Percentiles rank a stretch among this genome's conserved stretches.
Conservation (phyloP, 106 monocot genomes). For the Agapanthus africanus region DNA sequence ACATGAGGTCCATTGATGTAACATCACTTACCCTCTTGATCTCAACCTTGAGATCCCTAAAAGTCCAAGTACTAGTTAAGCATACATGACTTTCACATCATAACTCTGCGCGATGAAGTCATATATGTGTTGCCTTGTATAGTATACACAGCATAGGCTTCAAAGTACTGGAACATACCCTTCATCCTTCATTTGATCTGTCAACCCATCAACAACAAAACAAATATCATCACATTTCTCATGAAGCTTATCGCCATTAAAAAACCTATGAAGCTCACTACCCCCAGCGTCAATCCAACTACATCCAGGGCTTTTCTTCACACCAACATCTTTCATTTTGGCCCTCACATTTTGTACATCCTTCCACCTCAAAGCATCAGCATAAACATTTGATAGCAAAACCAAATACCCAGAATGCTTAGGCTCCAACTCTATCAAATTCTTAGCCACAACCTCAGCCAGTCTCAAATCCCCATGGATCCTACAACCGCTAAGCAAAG, state of each 20-base stretch:
- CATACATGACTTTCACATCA: too few relatives aligned
- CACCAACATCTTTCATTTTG: slow-evolving; percentile 50
- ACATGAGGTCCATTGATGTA: too few relatives aligned
- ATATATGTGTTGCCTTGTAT: too few relatives aligned
- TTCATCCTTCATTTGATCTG: slow-evolving; percentile 44
- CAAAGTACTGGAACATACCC: not conserved
- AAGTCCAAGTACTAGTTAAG: too few relatives aligned
- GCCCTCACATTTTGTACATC: slow-evolving; percentile 28
- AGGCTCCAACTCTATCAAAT: slow-evolving; percentile 50
- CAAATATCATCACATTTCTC: slow-evolving; percentile 25
- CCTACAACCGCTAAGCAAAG: slow-evolving; percentile 57
- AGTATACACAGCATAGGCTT: too few relatives aligned
- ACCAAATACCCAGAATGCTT: slow-evolving; percentile 66
- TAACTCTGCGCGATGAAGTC: too few relatives aligned
- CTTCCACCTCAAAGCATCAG: slow-evolving; percentile 47
- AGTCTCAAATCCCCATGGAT: slow-evolving; percentile 55
- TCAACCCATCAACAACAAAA: slow-evolving; percentile 40
- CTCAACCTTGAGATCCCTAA: too few relatives aligned
- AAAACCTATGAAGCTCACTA: slow-evolving; percentile 35
- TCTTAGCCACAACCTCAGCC: slow-evolving; percentile 55
- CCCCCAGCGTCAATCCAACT: slow-evolving; percentile 55
- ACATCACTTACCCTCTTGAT: too few relatives aligned
- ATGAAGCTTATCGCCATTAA: slow-evolving; percentile 34
- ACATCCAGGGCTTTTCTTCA: slow-evolving; percentile 49
- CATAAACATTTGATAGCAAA: slow-evolving; percentile 67